Conservation (phyloP, 352 stramenopile genomes). For the Phytophthora quininea region DNA sequence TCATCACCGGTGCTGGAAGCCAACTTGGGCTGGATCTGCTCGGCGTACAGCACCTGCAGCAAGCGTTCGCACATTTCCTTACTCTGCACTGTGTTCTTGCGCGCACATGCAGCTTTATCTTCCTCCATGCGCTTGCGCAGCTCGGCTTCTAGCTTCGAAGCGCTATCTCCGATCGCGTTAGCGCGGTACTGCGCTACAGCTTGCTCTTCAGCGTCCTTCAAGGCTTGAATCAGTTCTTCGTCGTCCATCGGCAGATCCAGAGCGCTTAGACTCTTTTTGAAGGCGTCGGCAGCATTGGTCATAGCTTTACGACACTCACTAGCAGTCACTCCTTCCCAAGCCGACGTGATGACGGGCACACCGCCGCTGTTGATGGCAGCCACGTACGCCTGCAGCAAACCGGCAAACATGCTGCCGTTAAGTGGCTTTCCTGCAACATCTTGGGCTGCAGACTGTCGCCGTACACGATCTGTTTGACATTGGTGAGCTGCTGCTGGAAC, state of each 20-base stretch:
- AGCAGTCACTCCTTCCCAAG: constrained; percentile 85
- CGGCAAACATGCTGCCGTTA: constrained; percentile 86
- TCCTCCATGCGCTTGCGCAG: constrained; percentile 74
- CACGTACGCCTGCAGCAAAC: constrained; percentile 83
- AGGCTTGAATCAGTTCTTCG: constrained; percentile 61
- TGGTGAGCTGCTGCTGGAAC: constrained; percentile 73
- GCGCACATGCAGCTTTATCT: constrained; percentile 51
- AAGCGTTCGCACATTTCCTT: constrained; percentile 84
- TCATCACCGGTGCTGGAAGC: constrained; percentile 52
- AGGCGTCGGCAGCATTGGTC: constrained; percentile 56
- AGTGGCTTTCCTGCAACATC: constrained; percentile 80
- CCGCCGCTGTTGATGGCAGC: constrained; percentile 88
- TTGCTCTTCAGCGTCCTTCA: constrained; percentile 63
- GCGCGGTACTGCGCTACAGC: constrained; percentile 64
- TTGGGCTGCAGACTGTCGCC: constrained; percentile 78
- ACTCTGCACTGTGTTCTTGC: constrained; percentile 61
- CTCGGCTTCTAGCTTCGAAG: constrained; percentile 66
- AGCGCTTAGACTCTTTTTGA: constrained; percentile 64
- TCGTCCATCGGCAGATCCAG: constrained; percentile 73
- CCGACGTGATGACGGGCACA: constrained; percentile 86
- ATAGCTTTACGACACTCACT: constrained; percentile 85
- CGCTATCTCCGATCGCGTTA: constrained; percentile 72
- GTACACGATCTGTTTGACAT: constrained; percentile 79
- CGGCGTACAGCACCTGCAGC: constrained; percentile 79
- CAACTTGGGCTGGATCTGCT: constrained; percentile 83